Evolutionary conservation across 2,329 filamentous ascomycete species (phyloP).

Genomic region (Pseudogymnoascus sp.): DNA sequence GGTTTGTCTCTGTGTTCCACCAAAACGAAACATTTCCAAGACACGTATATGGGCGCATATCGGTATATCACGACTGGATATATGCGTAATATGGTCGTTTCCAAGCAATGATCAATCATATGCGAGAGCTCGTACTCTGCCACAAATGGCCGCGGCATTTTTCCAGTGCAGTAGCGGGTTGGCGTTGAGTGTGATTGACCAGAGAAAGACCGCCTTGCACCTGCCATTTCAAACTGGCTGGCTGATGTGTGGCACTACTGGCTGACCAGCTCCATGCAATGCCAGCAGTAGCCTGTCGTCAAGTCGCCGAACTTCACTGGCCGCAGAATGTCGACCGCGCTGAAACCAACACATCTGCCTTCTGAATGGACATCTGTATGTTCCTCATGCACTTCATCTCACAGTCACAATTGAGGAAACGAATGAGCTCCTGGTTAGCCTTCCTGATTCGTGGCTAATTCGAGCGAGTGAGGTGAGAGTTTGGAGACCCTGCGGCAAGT

Average conservation of each 20-base stretch:
- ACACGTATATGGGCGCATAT: background rate
- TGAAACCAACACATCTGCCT: slow-evolving; percentile 4
- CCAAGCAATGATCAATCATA: background rate
- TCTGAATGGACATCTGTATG: slow-evolving; percentile 1
- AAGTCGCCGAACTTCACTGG: background rate
- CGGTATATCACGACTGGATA: background rate
- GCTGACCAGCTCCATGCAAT: slow-evolving; percentile 5
- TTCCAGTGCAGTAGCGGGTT: background rate
- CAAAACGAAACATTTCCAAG: slow-evolving; percentile 1
- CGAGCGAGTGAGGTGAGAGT: slow-evolving; percentile 3
- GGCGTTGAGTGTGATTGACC: background rate
- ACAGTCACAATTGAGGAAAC: background rate
- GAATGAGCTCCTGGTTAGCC: background rate
- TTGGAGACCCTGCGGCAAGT: background rate
- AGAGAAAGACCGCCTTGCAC: slow-evolving; percentile 3
- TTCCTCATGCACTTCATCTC: background rate
- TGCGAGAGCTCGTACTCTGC: background rate
- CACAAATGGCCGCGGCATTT: slow-evolving; percentile 1
- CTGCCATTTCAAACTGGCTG: slow-evolving; percentile 1
- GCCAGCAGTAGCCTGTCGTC: slow-evolving; percentile 5
- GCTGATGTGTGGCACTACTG: background rate
- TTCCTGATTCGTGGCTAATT: slow-evolving; percentile 7
- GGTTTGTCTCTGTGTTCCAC: background rate
- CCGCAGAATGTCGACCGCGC: background rate
- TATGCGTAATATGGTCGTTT: slow-evolving; percentile 1